phyloP scores from a whole-genome alignment of 768 basidiomycete genomes.

The Kwoniella europaea region DNA sequence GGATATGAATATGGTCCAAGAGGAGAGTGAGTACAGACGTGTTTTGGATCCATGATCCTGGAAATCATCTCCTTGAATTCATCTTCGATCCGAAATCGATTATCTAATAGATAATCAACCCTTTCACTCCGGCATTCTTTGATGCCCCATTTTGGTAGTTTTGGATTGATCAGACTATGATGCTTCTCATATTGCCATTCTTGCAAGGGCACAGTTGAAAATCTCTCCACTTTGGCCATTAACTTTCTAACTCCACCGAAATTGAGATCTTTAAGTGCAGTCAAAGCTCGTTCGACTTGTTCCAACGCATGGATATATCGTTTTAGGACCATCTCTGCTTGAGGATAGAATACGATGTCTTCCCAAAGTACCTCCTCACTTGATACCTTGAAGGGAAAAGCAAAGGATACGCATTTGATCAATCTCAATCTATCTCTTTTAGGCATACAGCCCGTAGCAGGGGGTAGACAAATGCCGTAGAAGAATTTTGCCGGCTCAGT shows the following conservation, averaged over 20 bases:
- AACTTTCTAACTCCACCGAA: neutral
- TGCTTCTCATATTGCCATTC: neutral
- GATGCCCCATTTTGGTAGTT: neutral
- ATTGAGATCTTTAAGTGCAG: neutral
- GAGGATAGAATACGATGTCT: neutral
- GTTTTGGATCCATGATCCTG: neutral
- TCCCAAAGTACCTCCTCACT: neutral
- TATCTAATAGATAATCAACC: neutral
- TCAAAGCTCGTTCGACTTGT: neutral
- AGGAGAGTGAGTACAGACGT: conserved; percentile 2
- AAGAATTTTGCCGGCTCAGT: conserved; percentile 3
- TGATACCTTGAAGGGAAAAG: neutral
- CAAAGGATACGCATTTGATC: neutral
- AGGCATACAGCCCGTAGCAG: neutral
- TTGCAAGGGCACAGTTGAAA: neutral
- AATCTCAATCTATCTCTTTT: neutral
- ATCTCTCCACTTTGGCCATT: neutral
- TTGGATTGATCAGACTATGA: neutral
- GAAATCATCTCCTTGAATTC: neutral
- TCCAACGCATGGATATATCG: neutral
- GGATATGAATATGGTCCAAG: conserved; percentile 3
- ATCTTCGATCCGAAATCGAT: neutral
- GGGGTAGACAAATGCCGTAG: neutral
- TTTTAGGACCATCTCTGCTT: neutral
- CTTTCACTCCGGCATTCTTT: neutral